Evolutionary conservation across 1,139 yeast genomes (phyloP), one percentile per base, ranked within the genome.

Genomic region (Diutina neorugosa): DNA sequence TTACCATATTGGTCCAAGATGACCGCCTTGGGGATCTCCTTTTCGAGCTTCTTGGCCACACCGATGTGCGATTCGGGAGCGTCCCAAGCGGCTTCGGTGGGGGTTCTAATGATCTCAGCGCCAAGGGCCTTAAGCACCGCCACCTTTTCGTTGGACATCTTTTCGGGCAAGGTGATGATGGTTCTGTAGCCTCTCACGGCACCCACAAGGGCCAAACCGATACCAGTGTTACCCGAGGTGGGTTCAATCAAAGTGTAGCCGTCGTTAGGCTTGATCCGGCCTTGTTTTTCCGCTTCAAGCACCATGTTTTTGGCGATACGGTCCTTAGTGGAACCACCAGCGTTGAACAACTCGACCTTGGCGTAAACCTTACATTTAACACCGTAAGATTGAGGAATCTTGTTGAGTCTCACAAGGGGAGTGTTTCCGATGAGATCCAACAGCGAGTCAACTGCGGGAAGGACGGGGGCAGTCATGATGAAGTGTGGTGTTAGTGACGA

Each of bases 11-110:
- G 96, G 65, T 88, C 96, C 63, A 88, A 77, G 60, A 88, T 87
- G 53, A 87, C 86, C 19, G 95, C 86, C 64, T 87, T 86, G 55
- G 94, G 93, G 61, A 88, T 86, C 67, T 88, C 96, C 68, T 81
- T 81, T 66, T 87, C 90, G 63, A 88, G 75, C 61, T 83, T 83
- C 65, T 74, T 80, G 54, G 96, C 96, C 49, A 88, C 96, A 59
- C 96, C 96, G 66, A 88, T 87, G 64, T 88, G 96, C 44, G 93
- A 84, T 69, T 88, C 96, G 52, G 96, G 96, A 52, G 95, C 80
- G 64, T 88, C 96, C 89, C 91, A 88, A 1, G 96, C 96, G 48
- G 96, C 96, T 63, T 86, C 95, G 51, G 94, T 88, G 53, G 96
- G 96, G 19, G 96, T 88, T 74, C 96, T 81, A 59, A 88, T 86